These are phyloP conservation scores for Pugionium cornutum DNA, from an alignment of 345 rosid species.

Conservation along the genomic window DNA sequence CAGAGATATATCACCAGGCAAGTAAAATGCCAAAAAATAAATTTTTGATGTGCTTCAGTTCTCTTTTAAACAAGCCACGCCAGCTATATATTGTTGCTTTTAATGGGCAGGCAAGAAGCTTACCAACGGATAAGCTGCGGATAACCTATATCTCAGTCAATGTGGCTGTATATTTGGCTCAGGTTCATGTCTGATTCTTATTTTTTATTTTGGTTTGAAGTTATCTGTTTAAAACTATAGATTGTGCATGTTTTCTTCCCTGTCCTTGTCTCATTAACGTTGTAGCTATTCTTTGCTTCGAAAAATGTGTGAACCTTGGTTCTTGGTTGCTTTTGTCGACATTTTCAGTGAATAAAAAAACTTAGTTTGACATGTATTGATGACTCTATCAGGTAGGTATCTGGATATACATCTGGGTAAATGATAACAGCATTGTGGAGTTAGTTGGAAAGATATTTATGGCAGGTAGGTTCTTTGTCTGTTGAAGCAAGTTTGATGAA, in stretches of 20 bases:
- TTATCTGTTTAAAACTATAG: neutral
- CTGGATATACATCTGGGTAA: slow-evolving; percentile 83
- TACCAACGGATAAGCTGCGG: slow-evolving; percentile 90
- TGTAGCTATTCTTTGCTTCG: slow-evolving; percentile 6
- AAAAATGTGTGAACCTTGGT: neutral
- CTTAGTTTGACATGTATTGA: slow-evolving; percentile 8
- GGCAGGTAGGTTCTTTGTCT: slow-evolving; percentile 58
- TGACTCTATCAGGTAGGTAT: slow-evolving; percentile 65
- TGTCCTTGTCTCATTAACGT: slow-evolving; percentile 5
- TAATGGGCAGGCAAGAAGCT: slow-evolving; percentile 81
- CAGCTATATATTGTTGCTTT: too few relatives aligned
- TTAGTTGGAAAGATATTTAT: slow-evolving; percentile 81
- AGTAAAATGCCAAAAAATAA: slow-evolving; percentile 23
- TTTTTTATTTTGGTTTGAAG: neutral
- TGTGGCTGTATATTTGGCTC: slow-evolving; percentile 63
- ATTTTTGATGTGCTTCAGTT: neutral
- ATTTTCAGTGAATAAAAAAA: neutral
- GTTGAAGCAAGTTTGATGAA: slow-evolving; percentile 26
- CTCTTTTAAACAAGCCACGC: slow-evolving; percentile 1
- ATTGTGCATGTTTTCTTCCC: slow-evolving; percentile 9
- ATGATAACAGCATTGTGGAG: slow-evolving; percentile 71
- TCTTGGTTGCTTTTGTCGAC: neutral
- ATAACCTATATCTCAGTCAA: slow-evolving; percentile 62
- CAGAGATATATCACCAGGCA: slow-evolving; percentile 99
- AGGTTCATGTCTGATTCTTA: slow-evolving; percentile 51